phyloP scores from a whole-genome alignment of 139 green algal genomes.

The Pleodorina starrii region DNA sequence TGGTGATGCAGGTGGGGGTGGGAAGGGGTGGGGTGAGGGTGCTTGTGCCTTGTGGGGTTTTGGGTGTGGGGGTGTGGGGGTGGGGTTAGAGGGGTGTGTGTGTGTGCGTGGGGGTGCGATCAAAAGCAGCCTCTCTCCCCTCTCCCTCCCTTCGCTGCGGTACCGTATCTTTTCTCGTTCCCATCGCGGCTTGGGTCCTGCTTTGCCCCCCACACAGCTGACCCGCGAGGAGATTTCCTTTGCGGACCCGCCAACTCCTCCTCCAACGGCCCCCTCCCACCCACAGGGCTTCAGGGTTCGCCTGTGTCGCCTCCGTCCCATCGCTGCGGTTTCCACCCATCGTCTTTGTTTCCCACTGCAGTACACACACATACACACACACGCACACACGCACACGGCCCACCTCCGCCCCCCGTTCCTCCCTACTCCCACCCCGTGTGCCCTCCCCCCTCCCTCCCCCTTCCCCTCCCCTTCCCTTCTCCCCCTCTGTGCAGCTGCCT shows the following conservation, averaged over 20 bases:
- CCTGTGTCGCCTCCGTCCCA: no score
- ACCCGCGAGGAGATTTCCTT: no score
- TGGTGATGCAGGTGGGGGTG: conserved; percentile 38
- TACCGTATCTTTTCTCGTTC: not conserved
- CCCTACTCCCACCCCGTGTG: not conserved
- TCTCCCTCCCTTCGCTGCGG: not conserved
- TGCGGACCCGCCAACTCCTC: not conserved
- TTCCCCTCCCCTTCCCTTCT: not conserved
- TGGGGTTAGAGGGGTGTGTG: no score
- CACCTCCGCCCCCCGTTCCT: no score
- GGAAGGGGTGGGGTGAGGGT: not conserved
- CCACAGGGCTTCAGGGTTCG: no score
- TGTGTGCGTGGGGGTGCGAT: not conserved
- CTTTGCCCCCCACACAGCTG: no score
- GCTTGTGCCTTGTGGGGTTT: not conserved
- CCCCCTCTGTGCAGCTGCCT: conserved; percentile 65
- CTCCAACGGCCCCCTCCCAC: not conserved
- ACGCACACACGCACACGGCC: no score
- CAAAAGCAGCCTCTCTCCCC: no score
- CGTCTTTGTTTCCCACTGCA: no score
- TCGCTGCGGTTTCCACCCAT: no score
- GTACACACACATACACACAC: no score
- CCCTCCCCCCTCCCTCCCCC: not conserved
- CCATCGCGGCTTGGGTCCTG: not conserved
- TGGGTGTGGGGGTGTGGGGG: no score